These are phyloP conservation scores for Alternaria angustiovoidea DNA, from an alignment of 2,329 filamentous ascomycete genomes.

Conservation along the genomic window DNA sequence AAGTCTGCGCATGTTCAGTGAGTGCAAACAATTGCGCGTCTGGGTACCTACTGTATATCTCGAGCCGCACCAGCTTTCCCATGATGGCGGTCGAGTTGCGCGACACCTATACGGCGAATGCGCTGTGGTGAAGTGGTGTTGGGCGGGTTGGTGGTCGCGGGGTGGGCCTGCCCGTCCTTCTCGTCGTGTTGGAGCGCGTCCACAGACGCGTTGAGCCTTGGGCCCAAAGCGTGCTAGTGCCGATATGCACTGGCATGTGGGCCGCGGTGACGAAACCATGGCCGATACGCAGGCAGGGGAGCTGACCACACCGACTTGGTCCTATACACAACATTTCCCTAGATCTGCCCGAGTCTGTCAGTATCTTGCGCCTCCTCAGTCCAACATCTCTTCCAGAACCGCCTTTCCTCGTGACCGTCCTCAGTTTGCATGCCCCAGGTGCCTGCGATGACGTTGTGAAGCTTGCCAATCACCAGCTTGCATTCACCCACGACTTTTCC, in stretches of 20 bases:
- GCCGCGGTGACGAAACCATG: conserved; percentile 36
- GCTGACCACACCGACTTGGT: neutral
- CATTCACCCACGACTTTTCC: conserved; percentile 38
- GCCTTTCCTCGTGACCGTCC: conserved; percentile 19
- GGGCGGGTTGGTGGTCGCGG: conserved; percentile 11
- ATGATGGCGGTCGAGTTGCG: conserved; percentile 59
- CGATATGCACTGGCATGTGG: conserved; percentile 4
- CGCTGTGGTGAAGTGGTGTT: conserved; percentile 13
- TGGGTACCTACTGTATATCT: conserved; percentile 81
- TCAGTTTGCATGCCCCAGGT: conserved; percentile 1
- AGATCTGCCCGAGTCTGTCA: neutral
- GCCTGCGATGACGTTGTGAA: conserved; percentile 30
- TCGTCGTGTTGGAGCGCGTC: conserved; percentile 14
- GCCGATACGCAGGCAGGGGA: conserved; percentile 3
- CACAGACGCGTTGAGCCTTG: conserved; percentile 23
- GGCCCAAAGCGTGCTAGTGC: conserved; percentile 23
- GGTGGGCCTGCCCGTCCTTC: conserved; percentile 9
- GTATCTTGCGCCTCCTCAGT: neutral
- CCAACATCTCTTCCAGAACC: neutral
- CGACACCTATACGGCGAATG: conserved; percentile 22
- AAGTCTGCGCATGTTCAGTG: conserved; percentile 70
- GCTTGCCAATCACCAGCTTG: conserved; percentile 41
- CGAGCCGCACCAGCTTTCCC: conserved; percentile 95
- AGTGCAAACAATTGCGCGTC: conserved; percentile 17
- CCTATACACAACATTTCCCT: neutral